These are phyloP conservation scores for Phaeosphaeria sp. DNA, from an alignment of 2,329 filamentous ascomycete species.

Conservation along the genomic window DNA sequence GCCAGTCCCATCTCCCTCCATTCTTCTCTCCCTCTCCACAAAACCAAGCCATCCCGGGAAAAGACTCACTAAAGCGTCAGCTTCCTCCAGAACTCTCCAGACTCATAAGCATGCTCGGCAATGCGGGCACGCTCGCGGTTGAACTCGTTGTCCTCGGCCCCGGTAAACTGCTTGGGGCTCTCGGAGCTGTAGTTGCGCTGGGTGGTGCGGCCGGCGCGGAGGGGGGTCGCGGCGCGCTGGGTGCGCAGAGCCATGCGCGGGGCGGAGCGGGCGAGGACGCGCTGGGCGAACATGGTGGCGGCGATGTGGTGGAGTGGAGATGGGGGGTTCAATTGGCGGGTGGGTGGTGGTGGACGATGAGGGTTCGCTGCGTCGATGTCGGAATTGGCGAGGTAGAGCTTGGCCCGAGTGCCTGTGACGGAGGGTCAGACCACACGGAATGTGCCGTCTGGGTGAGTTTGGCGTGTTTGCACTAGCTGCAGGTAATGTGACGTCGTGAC, in stretches of 20 bases:
- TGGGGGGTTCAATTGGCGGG: conserved; percentile 33
- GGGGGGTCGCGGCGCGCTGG: conserved; percentile 53
- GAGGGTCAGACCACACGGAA: conserved; percentile 25
- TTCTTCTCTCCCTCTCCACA: background rate
- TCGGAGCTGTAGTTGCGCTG: conserved; percentile 72
- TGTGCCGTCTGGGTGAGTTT: conserved; percentile 27
- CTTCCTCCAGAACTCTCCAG: conserved; percentile 92
- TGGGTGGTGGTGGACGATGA: conserved; percentile 24
- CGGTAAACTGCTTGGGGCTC: conserved; percentile 62
- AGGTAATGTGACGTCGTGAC: conserved; percentile 35
- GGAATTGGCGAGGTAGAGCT: conserved; percentile 31
- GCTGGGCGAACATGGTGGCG: conserved; percentile 44
- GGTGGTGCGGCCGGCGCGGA: conserved; percentile 65
- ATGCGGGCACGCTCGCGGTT: conserved; percentile 89
- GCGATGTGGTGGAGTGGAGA: conserved; percentile 35
- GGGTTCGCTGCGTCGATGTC: conserved; percentile 30
- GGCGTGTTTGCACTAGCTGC: conserved; percentile 24
- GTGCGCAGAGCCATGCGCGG: conserved; percentile 63
- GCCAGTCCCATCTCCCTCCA: background rate
- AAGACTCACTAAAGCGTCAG: conserved; percentile 88
- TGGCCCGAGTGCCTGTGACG: conserved; percentile 9
- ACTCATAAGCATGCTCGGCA: conserved; percentile 86
- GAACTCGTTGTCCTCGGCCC: conserved; percentile 84
- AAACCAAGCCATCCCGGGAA: background rate
- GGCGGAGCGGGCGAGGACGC: conserved; percentile 48